Base-by-base conservation (phyloP, 176 grass and related monocot genomes). In the Rhynchospora tenuis region DNA sequence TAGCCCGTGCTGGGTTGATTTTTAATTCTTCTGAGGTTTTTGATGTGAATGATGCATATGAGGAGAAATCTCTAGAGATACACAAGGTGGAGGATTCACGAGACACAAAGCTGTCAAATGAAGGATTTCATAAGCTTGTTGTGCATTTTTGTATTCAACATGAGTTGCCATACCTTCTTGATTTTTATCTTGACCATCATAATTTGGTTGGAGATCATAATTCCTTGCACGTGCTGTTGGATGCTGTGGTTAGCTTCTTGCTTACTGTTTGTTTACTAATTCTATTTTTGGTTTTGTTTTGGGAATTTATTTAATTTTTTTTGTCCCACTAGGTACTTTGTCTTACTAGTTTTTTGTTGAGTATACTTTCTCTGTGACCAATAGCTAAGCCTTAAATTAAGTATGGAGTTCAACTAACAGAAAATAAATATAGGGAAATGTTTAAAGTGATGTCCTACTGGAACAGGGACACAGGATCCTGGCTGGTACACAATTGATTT, bases 181-280 rank as follows among this genome's bases (percentile, higher is more conserved):
- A 94, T 79, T 77, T 93, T 81, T 98, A 98, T 86, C 86, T 94
- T 73, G 95, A 98, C 73, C 87, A 90, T 80, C 87, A 90, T 88
- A 88, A 93, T 86, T 88, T 94, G 81, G 67, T 73, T 75, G 80
- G 84, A 47, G 90, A 91, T 84, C 82, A 89, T 82, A 84, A 85
- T 80, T 87, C 86, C 78, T 82, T 91, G 38, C 64, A 56, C 82
- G 79, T 83, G 26, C 82, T 98, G 60, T 80, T 84, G 84, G 82
- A 94, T 82, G 81, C 87, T 1, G 58, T 87, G 48, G 95, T 98
- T 92, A 94, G 95, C 89, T 92, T 33, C 77, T 59, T 26, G 67
- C 72, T 50, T 81, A 59, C 54, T 16, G 85, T 67, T 88, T 28
- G 27, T 91, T 58, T 88, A 73, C 64, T 66, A 9, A 63, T 61